Conservation (phyloP, 192 early-diverging fungal species). For the Coemansia guatemalensis region DNA sequence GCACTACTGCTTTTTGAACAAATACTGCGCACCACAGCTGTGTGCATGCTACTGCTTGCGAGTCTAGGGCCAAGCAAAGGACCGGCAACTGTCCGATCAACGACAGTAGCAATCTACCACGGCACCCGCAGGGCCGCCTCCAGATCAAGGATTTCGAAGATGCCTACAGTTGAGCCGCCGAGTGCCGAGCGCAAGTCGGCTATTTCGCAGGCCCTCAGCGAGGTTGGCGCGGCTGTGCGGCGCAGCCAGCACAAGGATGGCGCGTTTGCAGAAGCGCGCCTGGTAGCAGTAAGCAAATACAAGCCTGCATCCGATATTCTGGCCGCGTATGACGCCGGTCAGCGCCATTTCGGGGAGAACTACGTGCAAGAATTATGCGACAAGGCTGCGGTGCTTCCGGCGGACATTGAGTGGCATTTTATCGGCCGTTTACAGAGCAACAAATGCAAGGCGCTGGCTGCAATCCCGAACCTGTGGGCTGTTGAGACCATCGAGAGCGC, state of each 20-base stretch:
- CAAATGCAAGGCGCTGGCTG: conserved; percentile 89
- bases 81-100: not conserved
- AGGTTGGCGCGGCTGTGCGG: conserved; percentile 7
- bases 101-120: not conserved
- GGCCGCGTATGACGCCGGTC: conserved; percentile 76
- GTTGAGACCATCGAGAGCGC: conserved; percentile 89
- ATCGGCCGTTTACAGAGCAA: conserved; percentile 96
- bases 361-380: conserved; percentile 94
- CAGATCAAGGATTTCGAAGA: not conserved
- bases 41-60: not conserved
- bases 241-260: not conserved
- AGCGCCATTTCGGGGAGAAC: conserved; percentile 97
- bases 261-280: conserved; percentile 42
- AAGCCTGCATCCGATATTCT: conserved; percentile 82
- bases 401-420: conserved; percentile 97
- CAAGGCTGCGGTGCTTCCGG: conserved; percentile 77
- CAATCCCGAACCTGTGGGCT: conserved; percentile 84
- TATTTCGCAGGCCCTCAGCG: conserved; percentile 14
- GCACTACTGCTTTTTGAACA: not conserved
- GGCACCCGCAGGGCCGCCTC: not conserved
- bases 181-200: conserved; percentile 29
- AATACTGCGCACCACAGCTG: not conserved
- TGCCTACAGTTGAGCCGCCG: conserved; percentile 12
- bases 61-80: not conserved
- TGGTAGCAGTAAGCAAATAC: conserved; percentile 95